These are phyloP conservation scores for Coprinopsis strossmayeri DNA, from an alignment of 768 basidiomycete species.

Conservation along the genomic window DNA sequence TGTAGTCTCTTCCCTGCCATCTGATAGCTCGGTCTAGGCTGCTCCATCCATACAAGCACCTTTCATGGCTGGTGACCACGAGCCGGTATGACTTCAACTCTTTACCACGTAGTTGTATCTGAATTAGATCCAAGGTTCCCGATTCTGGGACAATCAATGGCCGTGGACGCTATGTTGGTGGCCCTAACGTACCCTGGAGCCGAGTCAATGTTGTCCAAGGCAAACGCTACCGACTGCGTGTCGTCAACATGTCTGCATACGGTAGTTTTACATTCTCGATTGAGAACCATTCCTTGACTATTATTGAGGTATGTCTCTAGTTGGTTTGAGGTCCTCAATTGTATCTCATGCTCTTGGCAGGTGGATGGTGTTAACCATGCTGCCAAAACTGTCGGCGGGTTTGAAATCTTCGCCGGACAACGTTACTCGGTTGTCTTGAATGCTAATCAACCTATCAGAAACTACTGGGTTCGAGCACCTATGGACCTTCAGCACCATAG, in stretches of 20 bases:
- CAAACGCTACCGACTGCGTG: constrained; percentile 47
- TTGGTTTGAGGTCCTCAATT: constrained; percentile 14
- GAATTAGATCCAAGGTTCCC: constrained; percentile 12
- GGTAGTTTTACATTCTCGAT: constrained; percentile 33
- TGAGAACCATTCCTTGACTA: constrained; percentile 19
- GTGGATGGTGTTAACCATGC: constrained; percentile 27
- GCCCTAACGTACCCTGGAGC: constrained; percentile 31
- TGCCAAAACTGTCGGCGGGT: constrained; percentile 23
- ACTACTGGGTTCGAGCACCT: constrained; percentile 30
- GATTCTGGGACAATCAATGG: constrained; percentile 43
- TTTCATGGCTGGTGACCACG: background rate
- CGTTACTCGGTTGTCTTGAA: constrained; percentile 33
- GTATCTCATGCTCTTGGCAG: constrained; percentile 16
- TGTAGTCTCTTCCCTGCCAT: background rate
- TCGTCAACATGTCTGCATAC: constrained; percentile 44
- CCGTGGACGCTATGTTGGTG: constrained; percentile 32
- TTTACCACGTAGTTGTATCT: background rate
- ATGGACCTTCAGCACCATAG: constrained; percentile 11
- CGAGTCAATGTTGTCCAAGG: constrained; percentile 35
- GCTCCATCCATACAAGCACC: constrained; percentile 2
- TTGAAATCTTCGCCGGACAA: constrained; percentile 33
- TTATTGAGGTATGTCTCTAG: constrained; percentile 16
- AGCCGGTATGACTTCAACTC: background rate
- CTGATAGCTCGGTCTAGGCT: background rate
- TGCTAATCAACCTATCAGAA: constrained; percentile 28